A percentile compares a stretch with the other conserved stretches of the same genome.
Evolutionary conservation across 139 green algal genomes (phyloP).

Genomic region (Volvox africanus): DNA sequence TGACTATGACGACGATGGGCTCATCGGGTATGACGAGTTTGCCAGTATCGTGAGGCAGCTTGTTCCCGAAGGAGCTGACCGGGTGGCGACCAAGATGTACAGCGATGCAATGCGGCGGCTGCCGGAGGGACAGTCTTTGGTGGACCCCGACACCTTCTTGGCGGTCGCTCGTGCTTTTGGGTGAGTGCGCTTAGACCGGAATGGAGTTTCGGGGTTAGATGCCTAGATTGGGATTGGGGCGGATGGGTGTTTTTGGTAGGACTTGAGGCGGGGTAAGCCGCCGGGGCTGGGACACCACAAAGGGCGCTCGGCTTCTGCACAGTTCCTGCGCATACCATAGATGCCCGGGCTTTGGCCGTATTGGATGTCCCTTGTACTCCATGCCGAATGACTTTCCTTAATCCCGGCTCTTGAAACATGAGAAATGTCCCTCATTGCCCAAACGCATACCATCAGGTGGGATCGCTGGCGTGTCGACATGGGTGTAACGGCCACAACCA

Average conservation of each 20-base stretch:
- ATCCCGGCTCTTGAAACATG: too few relatives aligned
- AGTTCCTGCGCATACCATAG: too few relatives aligned
- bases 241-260: too few relatives aligned
- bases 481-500: neutral
- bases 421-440: too few relatives aligned
- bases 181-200: neutral
- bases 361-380: too few relatives aligned
- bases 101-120: slow-evolving; percentile 50
- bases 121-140: slow-evolving; percentile 10
- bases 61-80: neutral
- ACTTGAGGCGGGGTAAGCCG: too few relatives aligned
- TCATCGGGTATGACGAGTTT: slow-evolving; percentile 59
- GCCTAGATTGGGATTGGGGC: too few relatives aligned
- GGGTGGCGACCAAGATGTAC: slow-evolving; percentile 51
- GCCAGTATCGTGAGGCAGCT: slow-evolving; percentile 26
- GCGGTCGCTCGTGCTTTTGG: slow-evolving; percentile 39
- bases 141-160: slow-evolving; percentile 40
- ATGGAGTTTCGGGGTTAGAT: too few relatives aligned
- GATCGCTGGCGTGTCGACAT: slow-evolving; percentile 42
- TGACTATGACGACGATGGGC: slow-evolving; percentile 56
- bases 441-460: neutral
- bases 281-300: too few relatives aligned
- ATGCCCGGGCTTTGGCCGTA: too few relatives aligned
- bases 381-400: too few relatives aligned
- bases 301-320: too few relatives aligned